Evolutionary conservation across 2,329 filamentous ascomycete species (phyloP), one percentile per base, ranked within the genome.

Genomic region (Neonectria coccinea): DNA sequence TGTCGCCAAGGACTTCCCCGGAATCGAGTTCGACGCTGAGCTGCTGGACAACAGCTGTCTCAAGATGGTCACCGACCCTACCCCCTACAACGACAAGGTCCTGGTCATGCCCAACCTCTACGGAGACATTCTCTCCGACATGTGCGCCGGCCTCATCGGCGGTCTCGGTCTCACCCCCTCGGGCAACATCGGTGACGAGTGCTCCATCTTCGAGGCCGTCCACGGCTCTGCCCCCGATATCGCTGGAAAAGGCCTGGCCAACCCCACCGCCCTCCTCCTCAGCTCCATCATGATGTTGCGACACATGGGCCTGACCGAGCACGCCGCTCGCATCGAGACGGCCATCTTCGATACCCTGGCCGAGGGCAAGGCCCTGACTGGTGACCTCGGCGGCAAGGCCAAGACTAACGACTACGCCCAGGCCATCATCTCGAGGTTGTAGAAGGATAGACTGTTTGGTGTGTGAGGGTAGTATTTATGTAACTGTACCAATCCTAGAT

Each of bases 271-370:
- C 65, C 90, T 99, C 74, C 89, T 99, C 71, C 91, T 98, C 77
- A 93, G 89, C 82, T 97, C 92, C 81, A 96, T 98, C 85, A 98
- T 99, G 96, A 98, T 99, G 96, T 85, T 99, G 87, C 91, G 96
- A 82, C 96, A 99, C 85, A 98, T 99, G 95, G 90, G 92, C 77
- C 87, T 99, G 70, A 90, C 84, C 81, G 87, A 93, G 69, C 90
- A 98, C 80, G 96, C 96, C 73, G 81, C 86, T 80, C 90, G 89
- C 81, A 98, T 99, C 78, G 93, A 98, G 87, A 92, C 89, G 82
- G 96, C 96, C 72, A 97, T 95, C 78, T 98, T 99, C 82, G 92
- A 92, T 80, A 97, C 94, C 67, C 88, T 99, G 72, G 91, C 94
- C 66, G 94, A 99, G 87, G 96, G 96, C 85, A 97, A 97, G 91